Base-by-base conservation (phyloP, 441 rosid species). In the Pelargonium fulgidum region DNA sequence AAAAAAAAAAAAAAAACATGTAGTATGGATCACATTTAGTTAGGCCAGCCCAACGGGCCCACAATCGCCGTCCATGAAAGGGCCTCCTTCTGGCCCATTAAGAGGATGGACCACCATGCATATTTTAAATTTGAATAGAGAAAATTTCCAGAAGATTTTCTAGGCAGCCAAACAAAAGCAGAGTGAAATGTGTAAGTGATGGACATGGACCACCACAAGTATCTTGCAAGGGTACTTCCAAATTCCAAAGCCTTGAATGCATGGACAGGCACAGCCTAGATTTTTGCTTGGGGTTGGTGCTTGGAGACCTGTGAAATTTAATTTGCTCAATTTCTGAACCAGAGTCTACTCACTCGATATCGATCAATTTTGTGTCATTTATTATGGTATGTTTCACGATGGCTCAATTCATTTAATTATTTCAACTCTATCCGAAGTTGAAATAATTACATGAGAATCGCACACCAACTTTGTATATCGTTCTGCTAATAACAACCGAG, bases 61-160 rank as follows among this genome's bases (percentile, higher is more conserved):
- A 52, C 59, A 52, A 4, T 33, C 7, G 14, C 59, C 59, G 17
- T 52, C 8, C 59, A 14, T 52, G 20, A 4, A 19, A 52, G 20
- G 20, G 59, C 59, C 59, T 52, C 39, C 6, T 52, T 7, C 59
- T 52, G 22, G 59, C 59, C 59, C 59, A 52, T 14, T 52, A 52
- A 16, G 22, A 47, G 22, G 59, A 52, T 52, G 59, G 59, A 52
- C 59, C 59, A 52, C 59, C 59, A 52, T 52, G 59, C 59, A 52
- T 52, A 4, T 52, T 14, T 19, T 19, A 14, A 33, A 4, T 52
- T 16, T 19, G 9, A 14, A 33, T 33, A 33, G 39, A 33, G 39
- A 33, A 33, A 33, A 4, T 33, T 33, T 33, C 39, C 39, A 52
- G 22, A 52, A 13, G 9, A 52, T 52, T 52, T 52, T 52, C 59